These are phyloP conservation scores for Lepidopterella palustris DNA, from an alignment of 495 filamentous ascomycete species.

Conservation along the genomic window DNA sequence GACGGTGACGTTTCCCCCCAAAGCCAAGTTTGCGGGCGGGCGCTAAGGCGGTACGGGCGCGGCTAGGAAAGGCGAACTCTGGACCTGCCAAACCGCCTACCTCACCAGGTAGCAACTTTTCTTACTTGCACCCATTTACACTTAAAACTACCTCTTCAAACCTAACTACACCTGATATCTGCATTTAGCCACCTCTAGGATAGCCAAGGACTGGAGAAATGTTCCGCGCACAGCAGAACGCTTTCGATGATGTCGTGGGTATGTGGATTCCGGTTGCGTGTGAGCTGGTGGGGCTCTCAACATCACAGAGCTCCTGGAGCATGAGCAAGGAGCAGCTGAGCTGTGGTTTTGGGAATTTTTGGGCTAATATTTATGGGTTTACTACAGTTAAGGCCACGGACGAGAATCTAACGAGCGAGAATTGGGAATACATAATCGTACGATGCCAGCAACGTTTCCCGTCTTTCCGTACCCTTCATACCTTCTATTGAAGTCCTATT, in stretches of 20 bases:
- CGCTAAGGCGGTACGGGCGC: not conserved
- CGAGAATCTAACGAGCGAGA: conserved; percentile 95
- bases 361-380: no score
- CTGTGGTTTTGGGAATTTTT: no score
- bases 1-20: not conserved
- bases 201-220: conserved; percentile 38
- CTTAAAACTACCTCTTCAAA: not conserved
- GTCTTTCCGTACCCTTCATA: not conserved
- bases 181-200: not conserved
- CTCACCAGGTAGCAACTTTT: not conserved
- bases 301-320: not conserved
- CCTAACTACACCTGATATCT: not conserved
- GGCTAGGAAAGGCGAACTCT: not conserved
- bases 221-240: conserved; percentile 76
- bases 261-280: conserved; percentile 33
- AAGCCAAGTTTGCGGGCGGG: not conserved
- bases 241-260: conserved; percentile 78
- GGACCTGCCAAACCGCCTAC: not conserved
- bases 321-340: not conserved
- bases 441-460: conserved; percentile 12
- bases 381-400: conserved; percentile 91
- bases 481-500: not conserved
- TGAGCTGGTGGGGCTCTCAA: not conserved
- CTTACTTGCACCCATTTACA: not conserved
- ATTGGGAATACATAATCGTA: conserved; percentile 95